Evolutionary conservation across 2,329 filamentous ascomycete species (phyloP).

Genomic region (Coniosporium tulheliwenetii): DNA sequence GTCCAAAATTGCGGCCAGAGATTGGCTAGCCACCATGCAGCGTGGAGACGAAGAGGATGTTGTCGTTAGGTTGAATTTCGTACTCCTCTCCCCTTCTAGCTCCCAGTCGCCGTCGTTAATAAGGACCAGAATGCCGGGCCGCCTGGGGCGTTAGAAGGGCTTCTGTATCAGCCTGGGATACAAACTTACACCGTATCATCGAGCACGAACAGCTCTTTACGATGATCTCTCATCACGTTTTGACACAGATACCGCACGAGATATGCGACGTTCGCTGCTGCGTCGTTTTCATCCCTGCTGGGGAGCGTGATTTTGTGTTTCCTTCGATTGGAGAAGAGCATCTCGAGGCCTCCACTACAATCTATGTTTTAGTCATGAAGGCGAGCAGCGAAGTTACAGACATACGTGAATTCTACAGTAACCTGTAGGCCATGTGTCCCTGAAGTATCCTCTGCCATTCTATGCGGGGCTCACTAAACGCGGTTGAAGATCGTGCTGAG

Average conservation of each 20-base stretch:
- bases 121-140: slow-evolving; percentile 85
- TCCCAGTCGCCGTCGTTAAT: slow-evolving; percentile 99
- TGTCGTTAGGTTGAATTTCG: slow-evolving; percentile 66
- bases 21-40: slow-evolving; percentile 63
- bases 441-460: too few species aligned
- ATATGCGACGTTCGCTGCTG: slow-evolving; percentile 52
- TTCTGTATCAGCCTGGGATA: slow-evolving; percentile 1
- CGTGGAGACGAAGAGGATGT: slow-evolving; percentile 90
- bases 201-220: slow-evolving; percentile 79
- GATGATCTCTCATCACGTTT: slow-evolving; percentile 67
- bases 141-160: slow-evolving; percentile 36
- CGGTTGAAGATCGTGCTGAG: too few species aligned
- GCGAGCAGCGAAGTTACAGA: slow-evolving; percentile 4
- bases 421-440: slow-evolving; percentile 30
- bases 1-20: too few species aligned
- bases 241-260: slow-evolving; percentile 68
- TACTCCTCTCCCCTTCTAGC: slow-evolving; percentile 89
- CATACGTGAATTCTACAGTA: slow-evolving; percentile 60
- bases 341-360: slow-evolving; percentile 69
- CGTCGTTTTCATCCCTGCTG: slow-evolving; percentile 40
- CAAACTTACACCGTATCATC: slow-evolving; percentile 69
- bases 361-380: slow-evolving; percentile 16
- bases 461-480: too few species aligned
- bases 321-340: slow-evolving; percentile 75
- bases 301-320: slow-evolving; percentile 59